Percentiles rank a stretch among this genome's conserved stretches.
Evolutionary conservation across 73 alveolate genomes (phyloP).

Genomic region (Tetrahymena elliotti): DNA sequence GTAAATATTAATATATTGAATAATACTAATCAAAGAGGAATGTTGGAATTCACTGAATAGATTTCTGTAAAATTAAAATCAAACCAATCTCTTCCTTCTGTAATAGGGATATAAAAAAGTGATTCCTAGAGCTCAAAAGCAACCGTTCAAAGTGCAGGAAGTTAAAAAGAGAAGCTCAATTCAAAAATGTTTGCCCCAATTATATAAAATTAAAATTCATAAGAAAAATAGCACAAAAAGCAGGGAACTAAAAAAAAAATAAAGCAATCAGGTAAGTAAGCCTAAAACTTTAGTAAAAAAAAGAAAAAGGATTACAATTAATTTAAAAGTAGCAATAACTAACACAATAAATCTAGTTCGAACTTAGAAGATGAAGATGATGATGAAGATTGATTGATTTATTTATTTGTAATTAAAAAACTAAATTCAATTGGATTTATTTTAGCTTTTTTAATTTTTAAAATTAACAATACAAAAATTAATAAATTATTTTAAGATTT

Average conservation of each 20-base stretch:
- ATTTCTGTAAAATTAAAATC: neutral
- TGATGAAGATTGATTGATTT: neutral
- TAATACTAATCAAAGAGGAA: neutral
- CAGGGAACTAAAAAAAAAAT: neutral
- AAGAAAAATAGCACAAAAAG: neutral
- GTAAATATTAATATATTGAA: neutral
- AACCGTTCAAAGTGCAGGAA: neutral
- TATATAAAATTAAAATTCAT: neutral
- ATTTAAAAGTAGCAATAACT: neutral
- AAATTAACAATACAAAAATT: no score
- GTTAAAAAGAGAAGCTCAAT: neutral
- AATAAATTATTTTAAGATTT: no score
- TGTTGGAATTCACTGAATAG: neutral
- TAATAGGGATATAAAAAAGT: neutral
- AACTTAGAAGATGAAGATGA: neutral
- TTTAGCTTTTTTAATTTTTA: no score
- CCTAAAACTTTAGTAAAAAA: neutral
- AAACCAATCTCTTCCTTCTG: neutral
- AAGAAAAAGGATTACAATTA: neutral
- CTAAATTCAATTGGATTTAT: no score
- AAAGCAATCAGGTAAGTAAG: neutral
- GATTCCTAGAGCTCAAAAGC: neutral
- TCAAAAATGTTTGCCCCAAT: neutral
- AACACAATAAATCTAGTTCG: neutral
- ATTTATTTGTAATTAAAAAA: neutral